Evolutionary conservation across 768 basidiomycete species (phyloP).

Genomic region (Tylopilus felleus): DNA sequence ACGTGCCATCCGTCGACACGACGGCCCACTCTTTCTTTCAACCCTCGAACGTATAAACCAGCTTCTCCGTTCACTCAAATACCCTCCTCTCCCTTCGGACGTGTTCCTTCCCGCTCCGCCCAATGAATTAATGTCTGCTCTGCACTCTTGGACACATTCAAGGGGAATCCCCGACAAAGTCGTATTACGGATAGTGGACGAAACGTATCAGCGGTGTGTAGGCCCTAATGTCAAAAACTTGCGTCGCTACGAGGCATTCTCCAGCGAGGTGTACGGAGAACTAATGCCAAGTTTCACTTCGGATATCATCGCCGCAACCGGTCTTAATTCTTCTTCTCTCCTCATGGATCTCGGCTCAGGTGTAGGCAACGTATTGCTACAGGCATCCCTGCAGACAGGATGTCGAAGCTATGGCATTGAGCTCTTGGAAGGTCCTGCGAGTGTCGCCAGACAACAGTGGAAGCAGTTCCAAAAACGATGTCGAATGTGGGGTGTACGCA

Average conservation of each 20-base stretch:
- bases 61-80: constrained; percentile 62
- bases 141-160: constrained; percentile 41
- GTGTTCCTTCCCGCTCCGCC: constrained; percentile 41
- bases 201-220: constrained; percentile 90
- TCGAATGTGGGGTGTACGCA: constrained; percentile 85
- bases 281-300: constrained; percentile 73
- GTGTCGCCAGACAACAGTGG: constrained; percentile 73
- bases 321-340: constrained; percentile 51
- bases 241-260: constrained; percentile 78
- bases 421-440: constrained; percentile 72
- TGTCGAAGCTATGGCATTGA: constrained; percentile 79
- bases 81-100: constrained; percentile 54
- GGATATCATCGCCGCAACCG: constrained; percentile 49
- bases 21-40: constrained; percentile 69
- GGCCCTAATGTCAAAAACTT: constrained; percentile 85
- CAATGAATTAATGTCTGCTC: constrained; percentile 48
- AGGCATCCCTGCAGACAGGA: constrained; percentile 78
- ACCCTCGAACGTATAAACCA: constrained; percentile 62
- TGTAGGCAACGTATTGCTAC: constrained; percentile 80
- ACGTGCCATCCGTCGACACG: constrained; percentile 62
- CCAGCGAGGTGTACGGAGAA: constrained; percentile 87
- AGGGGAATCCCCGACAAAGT: constrained; percentile 61
- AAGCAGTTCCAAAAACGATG: constrained; percentile 73
- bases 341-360: constrained; percentile 87
- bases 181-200: constrained; percentile 75